phyloP scores from a whole-genome alignment of 306 rosid species.

The Luffa aegyptiaca region DNA sequence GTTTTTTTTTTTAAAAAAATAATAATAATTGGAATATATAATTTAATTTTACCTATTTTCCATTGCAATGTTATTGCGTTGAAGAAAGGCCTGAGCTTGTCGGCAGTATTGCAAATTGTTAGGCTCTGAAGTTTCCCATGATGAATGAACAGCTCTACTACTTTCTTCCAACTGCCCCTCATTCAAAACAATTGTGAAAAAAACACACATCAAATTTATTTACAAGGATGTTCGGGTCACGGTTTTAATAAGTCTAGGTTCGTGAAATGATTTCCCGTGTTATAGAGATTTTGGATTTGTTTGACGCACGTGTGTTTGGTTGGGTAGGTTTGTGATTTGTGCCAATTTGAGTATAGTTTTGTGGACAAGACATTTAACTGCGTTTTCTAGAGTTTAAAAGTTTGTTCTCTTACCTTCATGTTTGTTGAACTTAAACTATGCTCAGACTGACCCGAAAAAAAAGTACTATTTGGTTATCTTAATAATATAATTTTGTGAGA shows the following conservation, averaged over 20 bases:
- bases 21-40: background rate
- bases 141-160: conserved; percentile 20
- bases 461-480: too few species aligned
- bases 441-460: too few species aligned
- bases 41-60: conserved; percentile 41
- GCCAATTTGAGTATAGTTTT: too few species aligned
- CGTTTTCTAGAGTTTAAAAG: too few species aligned
- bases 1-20: too few species aligned
- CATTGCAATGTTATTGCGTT: conserved; percentile 25
- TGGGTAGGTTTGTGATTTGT: background rate
- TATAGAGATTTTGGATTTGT: too few species aligned
- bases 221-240: background rate
- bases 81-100: conserved; percentile 33
- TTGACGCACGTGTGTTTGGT: background rate
- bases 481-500: too few species aligned
- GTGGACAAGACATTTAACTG: too few species aligned
- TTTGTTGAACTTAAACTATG: too few species aligned
- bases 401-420: too few species aligned
- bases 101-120: conserved; percentile 24
- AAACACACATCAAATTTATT: background rate
- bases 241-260: background rate
- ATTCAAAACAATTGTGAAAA: background rate
- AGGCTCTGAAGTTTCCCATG: conserved; percentile 32
- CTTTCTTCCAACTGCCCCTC: conserved; percentile 40
- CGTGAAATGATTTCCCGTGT: background rate